Evolutionary conservation across 257 asterid genomes (phyloP).

Genomic region (Sherardia arvensis): DNA sequence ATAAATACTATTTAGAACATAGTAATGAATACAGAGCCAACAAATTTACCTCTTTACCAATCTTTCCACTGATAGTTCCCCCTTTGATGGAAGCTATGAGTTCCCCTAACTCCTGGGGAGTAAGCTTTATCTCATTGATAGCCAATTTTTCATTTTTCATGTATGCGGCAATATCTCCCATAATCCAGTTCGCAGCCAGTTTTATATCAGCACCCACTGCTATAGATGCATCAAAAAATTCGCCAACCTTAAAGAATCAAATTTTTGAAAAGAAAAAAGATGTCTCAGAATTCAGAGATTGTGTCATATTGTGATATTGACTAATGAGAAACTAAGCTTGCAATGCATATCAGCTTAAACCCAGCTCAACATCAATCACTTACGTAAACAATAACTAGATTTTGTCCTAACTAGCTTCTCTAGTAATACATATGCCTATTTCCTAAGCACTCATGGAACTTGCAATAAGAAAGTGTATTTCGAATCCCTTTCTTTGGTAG

Average conservation of each 20-base stretch:
- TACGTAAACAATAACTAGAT: too few species aligned
- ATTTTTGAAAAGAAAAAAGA: conserved; percentile 9
- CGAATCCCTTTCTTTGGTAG: background rate
- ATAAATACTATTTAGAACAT: background rate
- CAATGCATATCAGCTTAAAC: too few species aligned
- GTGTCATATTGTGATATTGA: background rate
- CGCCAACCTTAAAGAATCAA: conserved; percentile 54
- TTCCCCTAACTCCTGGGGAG: conserved; percentile 69
- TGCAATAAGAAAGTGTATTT: background rate
- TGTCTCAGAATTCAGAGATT: background rate
- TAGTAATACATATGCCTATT: too few species aligned
- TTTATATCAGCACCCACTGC: conserved; percentile 71
- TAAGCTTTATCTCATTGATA: conserved; percentile 64
- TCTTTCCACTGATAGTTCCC: conserved; percentile 91
- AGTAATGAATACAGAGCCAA: background rate
- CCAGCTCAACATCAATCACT: too few species aligned
- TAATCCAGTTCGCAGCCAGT: conserved; percentile 89
- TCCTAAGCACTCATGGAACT: too few species aligned
- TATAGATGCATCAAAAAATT: conserved; percentile 70
- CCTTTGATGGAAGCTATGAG: conserved; percentile 78
- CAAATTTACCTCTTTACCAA: conserved; percentile 81
- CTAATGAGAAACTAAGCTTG: background rate
- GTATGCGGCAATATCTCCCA: conserved; percentile 95
- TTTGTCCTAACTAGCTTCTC: too few species aligned
- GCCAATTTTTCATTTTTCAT: conserved; percentile 78